Percentiles rank a stretch among this genome's conserved stretches.
phyloP scores from a whole-genome alignment of 1,139 yeast genomes.

The Lodderomyces metapsilosis region DNA sequence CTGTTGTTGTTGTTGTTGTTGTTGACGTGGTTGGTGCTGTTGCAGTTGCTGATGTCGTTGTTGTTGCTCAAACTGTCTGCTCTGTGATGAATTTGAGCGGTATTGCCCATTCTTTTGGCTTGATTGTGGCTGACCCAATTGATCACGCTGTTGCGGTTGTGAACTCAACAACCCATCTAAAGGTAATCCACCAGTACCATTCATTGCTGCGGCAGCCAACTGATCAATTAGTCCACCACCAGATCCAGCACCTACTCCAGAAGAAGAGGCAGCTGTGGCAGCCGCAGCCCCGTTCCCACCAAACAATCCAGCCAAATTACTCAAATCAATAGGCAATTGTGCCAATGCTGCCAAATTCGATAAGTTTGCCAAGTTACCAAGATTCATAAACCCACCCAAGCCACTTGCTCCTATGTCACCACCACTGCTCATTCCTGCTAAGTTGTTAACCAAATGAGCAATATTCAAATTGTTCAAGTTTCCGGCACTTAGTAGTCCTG shows the following conservation, averaged over 20 bases:
- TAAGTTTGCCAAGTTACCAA: constrained; percentile 42
- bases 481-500: constrained; percentile 38
- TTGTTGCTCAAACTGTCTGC: background rate
- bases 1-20: background rate
- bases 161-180: background rate
- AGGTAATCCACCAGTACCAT: background rate
- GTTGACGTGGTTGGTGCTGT: constrained; percentile 1
- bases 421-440: constrained; percentile 25
- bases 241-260: constrained; percentile 1
- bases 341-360: constrained; percentile 46
- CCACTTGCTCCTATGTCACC: constrained; percentile 20
- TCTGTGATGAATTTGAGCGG: background rate
- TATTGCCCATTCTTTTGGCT: background rate
- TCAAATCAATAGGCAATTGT: constrained; percentile 43
- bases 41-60: background rate
- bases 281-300: constrained; percentile 14
- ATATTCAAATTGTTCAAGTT: constrained; percentile 45
- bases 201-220: constrained; percentile 2
- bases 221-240: constrained; percentile 4
- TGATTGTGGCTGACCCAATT: background rate
- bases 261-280: constrained; percentile 6
- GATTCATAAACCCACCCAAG: constrained; percentile 26
- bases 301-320: constrained; percentile 33
- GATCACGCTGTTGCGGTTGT: constrained; percentile 1
- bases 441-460: constrained; percentile 45